Conservation (phyloP, 768 basidiomycete genomes). For the Mycena maculata region DNA sequence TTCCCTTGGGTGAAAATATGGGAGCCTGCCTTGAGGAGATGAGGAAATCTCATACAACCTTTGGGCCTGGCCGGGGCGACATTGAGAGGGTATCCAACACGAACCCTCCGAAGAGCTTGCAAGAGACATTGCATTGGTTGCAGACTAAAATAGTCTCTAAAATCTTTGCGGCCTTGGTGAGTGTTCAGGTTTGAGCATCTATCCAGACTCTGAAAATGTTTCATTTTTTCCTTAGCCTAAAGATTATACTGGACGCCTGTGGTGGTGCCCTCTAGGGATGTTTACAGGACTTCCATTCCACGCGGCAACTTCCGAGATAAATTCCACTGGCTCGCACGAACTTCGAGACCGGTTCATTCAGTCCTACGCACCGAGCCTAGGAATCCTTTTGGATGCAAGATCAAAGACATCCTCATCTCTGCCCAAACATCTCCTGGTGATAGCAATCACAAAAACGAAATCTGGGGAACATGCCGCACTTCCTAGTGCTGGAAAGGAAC, state of each 20-base stretch:
- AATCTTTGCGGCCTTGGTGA: too few relatives aligned
- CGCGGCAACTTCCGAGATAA: background rate
- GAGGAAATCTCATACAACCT: background rate
- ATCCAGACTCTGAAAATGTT: background rate
- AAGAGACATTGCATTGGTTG: too few relatives aligned
- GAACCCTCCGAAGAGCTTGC: too few relatives aligned
- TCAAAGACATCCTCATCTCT: background rate
- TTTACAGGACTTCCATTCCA: background rate
- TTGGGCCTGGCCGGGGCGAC: too few relatives aligned
- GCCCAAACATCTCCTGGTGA: background rate
- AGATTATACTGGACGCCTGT: too few relatives aligned
- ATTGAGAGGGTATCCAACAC: too few relatives aligned
- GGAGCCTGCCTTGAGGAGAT: background rate
- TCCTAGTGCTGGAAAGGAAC: background rate
- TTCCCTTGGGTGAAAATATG: too few relatives aligned
- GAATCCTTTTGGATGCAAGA: background rate
- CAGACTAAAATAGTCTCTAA: too few relatives aligned
- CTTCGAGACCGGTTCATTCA: too few relatives aligned
- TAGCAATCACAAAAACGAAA: background rate
- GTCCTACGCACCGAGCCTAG: conserved; percentile 1
- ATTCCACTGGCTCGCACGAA: too few relatives aligned
- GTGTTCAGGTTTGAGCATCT: background rate
- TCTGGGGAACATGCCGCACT: too few relatives aligned
- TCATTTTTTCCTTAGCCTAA: background rate
- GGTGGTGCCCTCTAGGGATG: background rate